These are phyloP conservation scores for Candida alai DNA, from an alignment of 805 yeast species.

Conservation along the genomic window DNA sequence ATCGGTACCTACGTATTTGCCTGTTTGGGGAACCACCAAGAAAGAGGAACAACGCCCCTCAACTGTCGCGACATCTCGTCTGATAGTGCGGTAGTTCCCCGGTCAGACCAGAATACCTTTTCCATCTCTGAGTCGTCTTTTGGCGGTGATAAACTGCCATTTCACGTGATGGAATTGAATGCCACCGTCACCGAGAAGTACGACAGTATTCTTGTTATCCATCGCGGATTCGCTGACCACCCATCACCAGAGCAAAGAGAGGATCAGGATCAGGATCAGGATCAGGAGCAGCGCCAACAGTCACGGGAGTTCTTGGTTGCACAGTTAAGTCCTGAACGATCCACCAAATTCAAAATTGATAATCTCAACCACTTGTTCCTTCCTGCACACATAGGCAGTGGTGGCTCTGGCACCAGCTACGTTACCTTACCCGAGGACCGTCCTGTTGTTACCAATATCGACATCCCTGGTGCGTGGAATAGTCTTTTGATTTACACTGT, in stretches of 20 bases:
- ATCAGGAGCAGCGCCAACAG: too few relatives aligned
- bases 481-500: slow-evolving; percentile 55
- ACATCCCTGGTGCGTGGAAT: slow-evolving; percentile 57
- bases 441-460: slow-evolving; percentile 44
- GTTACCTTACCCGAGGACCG: slow-evolving; percentile 40
- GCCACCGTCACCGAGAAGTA: slow-evolving; percentile 37
- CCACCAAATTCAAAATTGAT: slow-evolving; percentile 16
- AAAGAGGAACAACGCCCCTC: too few relatives aligned
- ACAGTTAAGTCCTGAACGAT: slow-evolving; percentile 24
- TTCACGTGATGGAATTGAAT: slow-evolving; percentile 43
- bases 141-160: slow-evolving; percentile 49
- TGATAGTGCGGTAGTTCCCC: slow-evolving; percentile 44
- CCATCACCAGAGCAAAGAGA: slow-evolving; percentile 5
- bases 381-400: too few relatives aligned
- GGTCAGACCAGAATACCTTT: slow-evolving; percentile 35
- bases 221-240: background rate
- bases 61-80: slow-evolving; percentile 45
- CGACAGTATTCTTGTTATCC: slow-evolving; percentile 48
- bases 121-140: slow-evolving; percentile 50
- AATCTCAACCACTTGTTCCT: slow-evolving; percentile 36
- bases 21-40: too few relatives aligned
- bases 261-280: too few relatives aligned
- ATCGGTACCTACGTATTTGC: too few relatives aligned
- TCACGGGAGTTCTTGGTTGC: slow-evolving; percentile 41
- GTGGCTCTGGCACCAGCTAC: too few relatives aligned